Conservation (phyloP, 768 basidiomycete species). For the Rhizopogon sp. region DNA sequence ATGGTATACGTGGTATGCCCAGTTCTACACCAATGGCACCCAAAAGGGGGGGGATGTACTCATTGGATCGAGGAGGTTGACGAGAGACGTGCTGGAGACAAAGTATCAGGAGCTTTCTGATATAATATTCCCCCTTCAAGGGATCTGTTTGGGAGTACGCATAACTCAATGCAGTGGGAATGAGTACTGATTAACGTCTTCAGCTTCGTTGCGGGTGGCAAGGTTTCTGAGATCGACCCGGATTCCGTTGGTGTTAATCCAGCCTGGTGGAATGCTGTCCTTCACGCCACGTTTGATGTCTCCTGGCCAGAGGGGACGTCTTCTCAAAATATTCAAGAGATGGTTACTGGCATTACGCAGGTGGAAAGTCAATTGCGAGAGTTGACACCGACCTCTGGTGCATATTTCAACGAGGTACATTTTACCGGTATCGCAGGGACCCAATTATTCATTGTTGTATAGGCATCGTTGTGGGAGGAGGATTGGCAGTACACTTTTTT, state of each 20-base stretch:
- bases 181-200: conserved; percentile 5
- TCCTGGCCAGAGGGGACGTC: conserved; percentile 17
- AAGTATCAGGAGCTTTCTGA: conserved; percentile 20
- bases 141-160: conserved; percentile 1
- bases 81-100: conserved; percentile 20
- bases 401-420: conserved; percentile 47
- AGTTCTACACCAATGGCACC: neutral
- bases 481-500: conserved; percentile 43
- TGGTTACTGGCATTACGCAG: conserved; percentile 6
- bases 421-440: neutral
- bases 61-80: conserved; percentile 30
- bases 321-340: conserved; percentile 8
- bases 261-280: conserved; percentile 40
- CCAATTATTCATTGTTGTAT: neutral
- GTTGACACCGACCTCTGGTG: conserved; percentile 27
- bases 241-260: conserved; percentile 41
- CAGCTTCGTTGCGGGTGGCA: conserved; percentile 42
- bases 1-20: conserved; percentile 20
- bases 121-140: conserved; percentile 6
- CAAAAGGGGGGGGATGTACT: conserved; percentile 23
- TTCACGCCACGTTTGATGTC: conserved; percentile 20
- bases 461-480: conserved; percentile 41
- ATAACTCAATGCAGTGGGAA: neutral
- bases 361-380: conserved; percentile 15
- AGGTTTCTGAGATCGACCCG: conserved; percentile 31